These are phyloP conservation scores for Fusarium incarnatum DNA, from an alignment of 2,329 filamentous ascomycete species.

Conservation along the genomic window DNA sequence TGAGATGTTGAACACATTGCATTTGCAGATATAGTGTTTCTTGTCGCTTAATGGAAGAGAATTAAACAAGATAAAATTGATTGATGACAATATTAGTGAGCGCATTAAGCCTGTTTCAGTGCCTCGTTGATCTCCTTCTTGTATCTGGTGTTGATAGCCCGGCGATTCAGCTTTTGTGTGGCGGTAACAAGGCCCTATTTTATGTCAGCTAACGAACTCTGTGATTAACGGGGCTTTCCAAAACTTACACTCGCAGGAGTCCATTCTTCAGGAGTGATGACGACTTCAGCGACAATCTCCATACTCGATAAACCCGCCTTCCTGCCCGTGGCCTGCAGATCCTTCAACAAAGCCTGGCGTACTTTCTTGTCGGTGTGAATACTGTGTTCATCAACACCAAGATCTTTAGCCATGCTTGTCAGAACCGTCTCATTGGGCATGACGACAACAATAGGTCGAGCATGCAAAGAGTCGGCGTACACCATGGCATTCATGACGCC, in stretches of 20 bases:
- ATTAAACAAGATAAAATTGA: no score
- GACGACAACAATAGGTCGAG: constrained; percentile 85
- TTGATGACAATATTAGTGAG: neutral
- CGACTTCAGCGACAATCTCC: constrained; percentile 80
- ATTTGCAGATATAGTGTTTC: neutral
- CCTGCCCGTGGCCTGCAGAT: constrained; percentile 72
- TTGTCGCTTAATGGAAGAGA: no score
- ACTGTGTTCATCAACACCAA: constrained; percentile 73
- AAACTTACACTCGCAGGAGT: constrained; percentile 79
- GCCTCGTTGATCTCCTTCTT: constrained; percentile 57
- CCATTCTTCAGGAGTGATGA: constrained; percentile 87
- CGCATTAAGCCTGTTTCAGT: neutral
- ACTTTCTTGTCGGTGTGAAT: constrained; percentile 76
- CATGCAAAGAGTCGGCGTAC: constrained; percentile 78
- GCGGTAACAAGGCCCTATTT: constrained; percentile 68
- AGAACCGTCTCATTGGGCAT: constrained; percentile 72
- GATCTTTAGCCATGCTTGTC: constrained; percentile 65
- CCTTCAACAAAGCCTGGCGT: constrained; percentile 69
- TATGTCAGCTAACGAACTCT: no score
- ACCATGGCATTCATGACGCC: constrained; percentile 88
- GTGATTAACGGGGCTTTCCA: no score
- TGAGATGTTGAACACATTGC: neutral
- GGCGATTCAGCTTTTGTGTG: constrained; percentile 69
- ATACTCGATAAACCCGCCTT: constrained; percentile 74
- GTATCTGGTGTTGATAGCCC: constrained; percentile 60